A percentile compares a stretch with the other conserved stretches of the same genome.
Conservation (phyloP, 2,329 filamentous ascomycete genomes). For the Arachnopeziza araneosa region DNA sequence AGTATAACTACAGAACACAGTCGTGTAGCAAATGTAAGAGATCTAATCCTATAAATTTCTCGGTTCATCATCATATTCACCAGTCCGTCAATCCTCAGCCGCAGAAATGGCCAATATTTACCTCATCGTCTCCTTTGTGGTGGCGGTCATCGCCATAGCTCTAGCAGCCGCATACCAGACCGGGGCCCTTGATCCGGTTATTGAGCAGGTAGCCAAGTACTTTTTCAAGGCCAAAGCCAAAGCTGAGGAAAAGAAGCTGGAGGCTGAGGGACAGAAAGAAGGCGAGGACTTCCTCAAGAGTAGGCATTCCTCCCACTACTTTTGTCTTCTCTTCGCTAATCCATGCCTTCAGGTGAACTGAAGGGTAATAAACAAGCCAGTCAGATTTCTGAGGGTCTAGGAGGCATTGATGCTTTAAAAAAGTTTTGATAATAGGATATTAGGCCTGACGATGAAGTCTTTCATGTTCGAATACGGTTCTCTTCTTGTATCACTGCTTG, state of each 20-base stretch:
- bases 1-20: background rate
- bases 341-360: slow-evolving; percentile 27
- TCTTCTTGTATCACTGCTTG: background rate
- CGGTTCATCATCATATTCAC: background rate
- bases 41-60: background rate
- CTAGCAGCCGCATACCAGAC: slow-evolving; percentile 34
- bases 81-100: background rate
- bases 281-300: slow-evolving; percentile 36
- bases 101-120: slow-evolving; percentile 1
- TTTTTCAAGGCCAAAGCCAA: slow-evolving; percentile 38
- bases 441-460: background rate
- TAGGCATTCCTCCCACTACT: slow-evolving; percentile 19
- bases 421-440: too few relatives aligned
- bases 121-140: slow-evolving; percentile 27
- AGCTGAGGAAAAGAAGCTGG: slow-evolving; percentile 36
- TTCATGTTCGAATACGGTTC: background rate
- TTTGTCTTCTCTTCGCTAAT: background rate
- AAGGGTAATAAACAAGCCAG: slow-evolving; percentile 34
- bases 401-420: slow-evolving; percentile 19
- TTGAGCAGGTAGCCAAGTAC: slow-evolving; percentile 34
- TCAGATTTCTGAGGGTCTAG: slow-evolving; percentile 24
- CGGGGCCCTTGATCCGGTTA: slow-evolving; percentile 34
- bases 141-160: slow-evolving; percentile 29
- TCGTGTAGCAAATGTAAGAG: background rate
- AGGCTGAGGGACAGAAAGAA: slow-evolving; percentile 35